A percentile compares a stretch with the other conserved stretches of the same genome.
Conservation (phyloP, 345 rosid genomes). For the Bruguiera parviflora region DNA sequence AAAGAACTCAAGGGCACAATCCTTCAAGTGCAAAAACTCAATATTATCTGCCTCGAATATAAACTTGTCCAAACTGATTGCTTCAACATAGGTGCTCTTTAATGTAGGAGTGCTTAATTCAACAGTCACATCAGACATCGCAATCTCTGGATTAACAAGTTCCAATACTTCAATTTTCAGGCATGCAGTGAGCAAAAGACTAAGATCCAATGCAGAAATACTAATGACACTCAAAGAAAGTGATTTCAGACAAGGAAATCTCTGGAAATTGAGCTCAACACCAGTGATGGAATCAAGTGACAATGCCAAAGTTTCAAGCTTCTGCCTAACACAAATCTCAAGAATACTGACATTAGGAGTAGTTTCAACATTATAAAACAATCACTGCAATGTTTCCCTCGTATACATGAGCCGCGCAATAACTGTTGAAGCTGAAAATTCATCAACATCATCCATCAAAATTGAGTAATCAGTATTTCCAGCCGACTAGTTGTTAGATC, state of each 20-base stretch:
- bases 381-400: conserved; percentile 54
- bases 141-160: conserved; percentile 64
- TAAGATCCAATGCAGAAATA: conserved; percentile 69
- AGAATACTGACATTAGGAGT: conserved; percentile 66
- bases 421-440: conserved; percentile 63
- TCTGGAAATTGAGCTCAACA: conserved; percentile 64
- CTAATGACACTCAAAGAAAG: conserved; percentile 60
- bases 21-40: conserved; percentile 70
- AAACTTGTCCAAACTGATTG: conserved; percentile 68
- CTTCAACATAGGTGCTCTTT: conserved; percentile 59
- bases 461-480: conserved; percentile 70
- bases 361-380: conserved; percentile 60
- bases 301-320: conserved; percentile 54
- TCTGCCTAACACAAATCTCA: conserved; percentile 75
- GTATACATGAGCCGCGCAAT: conserved; percentile 84
- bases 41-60: conserved; percentile 76
- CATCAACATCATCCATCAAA: conserved; percentile 57
- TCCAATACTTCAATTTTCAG: conserved; percentile 60
- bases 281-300: conserved; percentile 54
- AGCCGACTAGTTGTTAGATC: conserved; percentile 50
- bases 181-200: conserved; percentile 67
- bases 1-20: conserved; percentile 61
- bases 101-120: conserved; percentile 60
- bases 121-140: conserved; percentile 63
- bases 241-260: conserved; percentile 72